These are phyloP conservation scores for Dujonia santamariae DNA, from an alignment of 1,139 yeast genomes.

Conservation along the genomic window DNA sequence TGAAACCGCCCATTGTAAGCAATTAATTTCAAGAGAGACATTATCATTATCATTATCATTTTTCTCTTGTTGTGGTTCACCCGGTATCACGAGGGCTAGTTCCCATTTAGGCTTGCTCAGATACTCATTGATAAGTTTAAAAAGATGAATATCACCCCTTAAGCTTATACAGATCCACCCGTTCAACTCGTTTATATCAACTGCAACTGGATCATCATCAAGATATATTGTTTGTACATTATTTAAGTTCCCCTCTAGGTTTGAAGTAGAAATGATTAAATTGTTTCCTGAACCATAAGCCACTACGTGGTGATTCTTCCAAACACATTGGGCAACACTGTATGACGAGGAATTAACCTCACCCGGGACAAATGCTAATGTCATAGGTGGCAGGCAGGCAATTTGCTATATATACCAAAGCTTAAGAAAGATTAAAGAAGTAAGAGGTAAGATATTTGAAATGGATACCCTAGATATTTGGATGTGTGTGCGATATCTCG, in stretches of 20 bases:
- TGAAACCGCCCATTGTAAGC: constrained; percentile 64
- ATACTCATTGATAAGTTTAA: constrained; percentile 44
- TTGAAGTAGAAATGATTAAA: constrained; percentile 49
- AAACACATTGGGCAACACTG: constrained; percentile 58
- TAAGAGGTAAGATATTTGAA: no score
- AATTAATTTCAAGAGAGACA: constrained; percentile 27
- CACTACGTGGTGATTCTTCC: constrained; percentile 67
- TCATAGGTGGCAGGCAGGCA: constrained; percentile 35
- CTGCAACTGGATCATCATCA: constrained; percentile 61
- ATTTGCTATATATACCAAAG: background rate
- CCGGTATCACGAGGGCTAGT: constrained; percentile 19
- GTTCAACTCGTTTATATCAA: constrained; percentile 56
- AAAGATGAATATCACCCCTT: constrained; percentile 29
- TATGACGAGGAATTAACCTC: constrained; percentile 63
- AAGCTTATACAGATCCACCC: constrained; percentile 56
- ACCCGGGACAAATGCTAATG: constrained; percentile 77
- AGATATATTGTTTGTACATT: constrained; percentile 76
- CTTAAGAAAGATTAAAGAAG: background rate
- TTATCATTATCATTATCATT: background rate
- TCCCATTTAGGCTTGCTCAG: constrained; percentile 52
- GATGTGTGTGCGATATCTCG: no score
- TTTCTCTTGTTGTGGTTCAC: constrained; percentile 16
- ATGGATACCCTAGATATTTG: no score
- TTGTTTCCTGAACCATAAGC: constrained; percentile 90
- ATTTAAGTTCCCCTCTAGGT: constrained; percentile 9